phyloP scores from a whole-genome alignment of 78 protist genomes.

The Guillardia theta region DNA sequence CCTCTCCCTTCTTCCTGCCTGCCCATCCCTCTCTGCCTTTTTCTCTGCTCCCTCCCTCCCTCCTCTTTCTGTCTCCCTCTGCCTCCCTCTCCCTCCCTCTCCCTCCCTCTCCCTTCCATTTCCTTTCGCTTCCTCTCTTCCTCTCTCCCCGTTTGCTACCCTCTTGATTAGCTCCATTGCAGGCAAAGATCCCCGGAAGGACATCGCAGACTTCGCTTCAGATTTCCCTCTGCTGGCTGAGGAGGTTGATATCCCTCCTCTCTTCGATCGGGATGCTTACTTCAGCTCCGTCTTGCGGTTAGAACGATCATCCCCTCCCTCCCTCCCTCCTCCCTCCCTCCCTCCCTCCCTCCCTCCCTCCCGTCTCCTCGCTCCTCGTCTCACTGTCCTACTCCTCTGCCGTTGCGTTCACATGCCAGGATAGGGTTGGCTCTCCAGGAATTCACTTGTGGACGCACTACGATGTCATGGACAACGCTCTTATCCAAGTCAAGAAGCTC shows the following conservation, averaged over 20 bases:
- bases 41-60: background rate
- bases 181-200: background rate
- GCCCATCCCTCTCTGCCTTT: background rate
- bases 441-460: constrained; percentile 46
- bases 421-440: background rate
- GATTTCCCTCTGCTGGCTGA: background rate
- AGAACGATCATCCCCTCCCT: too few relatives aligned
- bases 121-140: background rate
- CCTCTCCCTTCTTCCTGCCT: background rate
- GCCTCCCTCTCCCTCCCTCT: background rate
- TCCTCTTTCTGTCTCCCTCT: background rate
- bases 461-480: constrained; percentile 46
- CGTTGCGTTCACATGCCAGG: background rate
- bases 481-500: constrained; percentile 15
- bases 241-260: background rate
- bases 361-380: background rate
- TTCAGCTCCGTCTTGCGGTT: background rate
- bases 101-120: background rate
- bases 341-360: background rate
- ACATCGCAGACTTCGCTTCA: background rate
- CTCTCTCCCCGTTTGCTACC: too few relatives aligned
- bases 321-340: background rate
- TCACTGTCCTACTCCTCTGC: background rate
- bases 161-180: too few relatives aligned
- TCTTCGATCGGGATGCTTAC: background rate